Evolutionary conservation across 768 basidiomycete species (phyloP), one percentile per base, ranked within the genome.

Genomic region (Suillus spraguei): DNA sequence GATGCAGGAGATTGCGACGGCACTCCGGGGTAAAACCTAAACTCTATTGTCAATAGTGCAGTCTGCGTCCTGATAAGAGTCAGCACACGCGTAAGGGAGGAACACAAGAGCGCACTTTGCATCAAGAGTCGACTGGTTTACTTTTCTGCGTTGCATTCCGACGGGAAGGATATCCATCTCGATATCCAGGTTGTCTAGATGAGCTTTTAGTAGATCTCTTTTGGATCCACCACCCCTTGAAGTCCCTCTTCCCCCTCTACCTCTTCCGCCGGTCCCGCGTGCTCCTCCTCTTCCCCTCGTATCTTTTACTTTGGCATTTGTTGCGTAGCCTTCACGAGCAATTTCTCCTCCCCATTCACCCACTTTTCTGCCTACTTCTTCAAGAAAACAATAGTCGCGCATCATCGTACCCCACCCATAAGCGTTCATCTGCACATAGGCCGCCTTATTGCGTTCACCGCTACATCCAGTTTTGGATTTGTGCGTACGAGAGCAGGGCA

Each of bases 401-500:
- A 94, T 91, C 88, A 97, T 89, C 33, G 85, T 83, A 10, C 93
- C 92, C 85, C 91, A 94, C 5, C 86, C 84, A 70, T 94, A 97
- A 68, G 86, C 72, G 68, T 92, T 94, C 87, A 95, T 89, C 14
- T 90, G 85, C 17, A 95, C 86, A 71, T 88, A 93, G 3, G 82
- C 83, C 0, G 80, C 86, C 69, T 88, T 89, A 77, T 95, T 82
- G 61, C 93, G 88, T 64, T 85, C 79, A 13, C 93, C 94, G 0
- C 85, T 83, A 71, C 93, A 95, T 16, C 81, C 81, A 17, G 79
- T 81, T 17, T 73, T 65, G 13, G 78, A 67, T 73, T 94, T 95
- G 79, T 95, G 93, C n/a, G 77, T 68, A 8, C 75, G 76, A 9
- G 91, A 87, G 70, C 93, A 95, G 1, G 79, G 71, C 4, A 87